phyloP scores from a whole-genome alignment of 371 early-diverging fungal genomes.

The Quaeritorhiza haematococci region DNA sequence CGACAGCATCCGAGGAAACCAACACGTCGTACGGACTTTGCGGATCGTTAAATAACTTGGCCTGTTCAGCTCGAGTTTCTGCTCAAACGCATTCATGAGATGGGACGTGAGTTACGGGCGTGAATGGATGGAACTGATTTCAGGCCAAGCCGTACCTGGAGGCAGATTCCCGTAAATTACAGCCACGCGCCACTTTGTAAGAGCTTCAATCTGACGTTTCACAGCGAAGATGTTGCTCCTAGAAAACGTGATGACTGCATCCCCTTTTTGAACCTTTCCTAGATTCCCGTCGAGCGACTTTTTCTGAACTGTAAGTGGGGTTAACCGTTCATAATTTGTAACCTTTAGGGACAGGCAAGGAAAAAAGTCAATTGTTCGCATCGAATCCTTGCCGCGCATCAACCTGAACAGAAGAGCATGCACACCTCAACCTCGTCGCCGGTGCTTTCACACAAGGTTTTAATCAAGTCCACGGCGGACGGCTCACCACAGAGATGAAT shows the following conservation, averaged over 20 bases:
- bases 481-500: constrained; percentile 93
- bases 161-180: constrained; percentile 92
- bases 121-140: background rate
- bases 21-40: constrained; percentile 74
- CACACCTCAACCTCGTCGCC: constrained; percentile 74
- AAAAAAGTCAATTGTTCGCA: background rate
- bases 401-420: no score
- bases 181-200: constrained; percentile 73
- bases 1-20: constrained; percentile 94
- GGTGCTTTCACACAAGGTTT: constrained; percentile 60
- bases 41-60: constrained; percentile 83
- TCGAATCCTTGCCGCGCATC: no score
- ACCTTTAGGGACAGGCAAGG: constrained; percentile 6
- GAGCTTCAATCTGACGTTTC: constrained; percentile 70
- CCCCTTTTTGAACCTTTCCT: constrained; percentile 65
- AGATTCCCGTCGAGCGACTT: constrained; percentile 51
- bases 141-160: constrained; percentile 49
- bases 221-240: constrained; percentile 70
- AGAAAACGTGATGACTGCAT: constrained; percentile 86
- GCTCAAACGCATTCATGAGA: background rate
- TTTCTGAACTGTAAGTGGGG: constrained; percentile 53
- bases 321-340: constrained; percentile 73
- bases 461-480: constrained; percentile 77
- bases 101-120: constrained; percentile 1
- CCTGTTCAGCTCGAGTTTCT: constrained; percentile 86